These are phyloP conservation scores for Ogataea chonburiensis DNA, from an alignment of 805 yeast species.

Conservation along the genomic window DNA sequence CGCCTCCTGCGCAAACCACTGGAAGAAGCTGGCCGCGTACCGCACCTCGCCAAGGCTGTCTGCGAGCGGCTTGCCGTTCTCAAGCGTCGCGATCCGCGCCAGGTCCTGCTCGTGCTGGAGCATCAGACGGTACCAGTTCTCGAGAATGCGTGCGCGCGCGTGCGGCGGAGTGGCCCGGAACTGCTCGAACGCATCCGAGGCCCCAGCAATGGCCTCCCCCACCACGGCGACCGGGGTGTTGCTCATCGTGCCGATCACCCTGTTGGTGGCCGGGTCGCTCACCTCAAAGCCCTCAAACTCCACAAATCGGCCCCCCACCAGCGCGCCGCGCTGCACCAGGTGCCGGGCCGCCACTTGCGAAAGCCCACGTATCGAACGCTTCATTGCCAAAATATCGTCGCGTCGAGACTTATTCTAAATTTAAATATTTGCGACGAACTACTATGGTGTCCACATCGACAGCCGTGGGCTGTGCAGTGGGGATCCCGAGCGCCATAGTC, in stretches of 20 bases:
- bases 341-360: too few relatives aligned
- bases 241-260: slow-evolving; percentile 52
- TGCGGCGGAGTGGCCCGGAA: slow-evolving; percentile 54
- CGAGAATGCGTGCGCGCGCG: slow-evolving; percentile 52
- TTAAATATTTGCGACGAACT: slow-evolving; percentile 6
- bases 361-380: too few relatives aligned
- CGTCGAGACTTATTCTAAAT: slow-evolving; percentile 5
- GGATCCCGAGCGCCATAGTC: slow-evolving; percentile 46
- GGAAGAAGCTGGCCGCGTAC: slow-evolving; percentile 73
- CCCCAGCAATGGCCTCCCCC: slow-evolving; percentile 50
- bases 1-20: slow-evolving; percentile 86
- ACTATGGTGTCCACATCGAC: slow-evolving; percentile 29
- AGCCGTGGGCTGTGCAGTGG: slow-evolving; percentile 55
- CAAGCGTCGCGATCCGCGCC: slow-evolving; percentile 63
- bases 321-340: slow-evolving; percentile 57
- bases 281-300: slow-evolving; percentile 8
- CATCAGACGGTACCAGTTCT: slow-evolving; percentile 52
- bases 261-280: slow-evolving; percentile 65
- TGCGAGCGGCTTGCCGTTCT: slow-evolving; percentile 71
- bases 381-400: slow-evolving; percentile 7
- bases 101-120: slow-evolving; percentile 58
- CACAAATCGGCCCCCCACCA: slow-evolving; percentile 65
- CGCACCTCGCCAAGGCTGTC: slow-evolving; percentile 71
- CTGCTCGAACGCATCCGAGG: slow-evolving; percentile 48
- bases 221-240: slow-evolving; percentile 48